Evolutionary conservation across 2,329 filamentous ascomycete genomes (phyloP).

Genomic region (Fusarium subtropicale): DNA sequence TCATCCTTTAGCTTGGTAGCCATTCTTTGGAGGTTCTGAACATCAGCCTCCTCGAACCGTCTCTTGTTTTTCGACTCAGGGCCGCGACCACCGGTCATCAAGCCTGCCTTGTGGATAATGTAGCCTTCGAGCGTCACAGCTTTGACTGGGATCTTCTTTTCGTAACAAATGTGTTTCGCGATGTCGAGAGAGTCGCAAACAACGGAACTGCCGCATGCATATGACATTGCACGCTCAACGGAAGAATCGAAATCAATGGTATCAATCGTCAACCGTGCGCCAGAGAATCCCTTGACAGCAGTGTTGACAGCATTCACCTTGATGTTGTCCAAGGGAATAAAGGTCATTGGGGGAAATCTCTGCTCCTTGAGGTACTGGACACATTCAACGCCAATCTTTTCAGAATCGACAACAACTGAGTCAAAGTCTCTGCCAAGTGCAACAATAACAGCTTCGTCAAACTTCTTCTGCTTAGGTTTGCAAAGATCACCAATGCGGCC

Average conservation of each 20-base stretch:
- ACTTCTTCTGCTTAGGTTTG: constrained; percentile 97
- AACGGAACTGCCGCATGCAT: constrained; percentile 93
- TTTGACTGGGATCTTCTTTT: constrained; percentile 86
- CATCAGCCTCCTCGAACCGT: constrained; percentile 88
- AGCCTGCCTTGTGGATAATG: constrained; percentile 94
- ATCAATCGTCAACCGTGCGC: constrained; percentile 90
- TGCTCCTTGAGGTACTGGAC: constrained; percentile 95
- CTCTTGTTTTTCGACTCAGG: constrained; percentile 80
- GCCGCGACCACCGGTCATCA: constrained; percentile 95
- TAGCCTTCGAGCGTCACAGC: constrained; percentile 95
- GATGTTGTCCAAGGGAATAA: constrained; percentile 96
- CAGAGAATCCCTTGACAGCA: constrained; percentile 87
- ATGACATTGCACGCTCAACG: constrained; percentile 91
- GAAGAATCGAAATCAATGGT: constrained; percentile 93
- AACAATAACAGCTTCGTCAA: constrained; percentile 89
- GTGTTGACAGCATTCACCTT: constrained; percentile 93
- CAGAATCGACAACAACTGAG: constrained; percentile 92
- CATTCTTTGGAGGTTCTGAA: constrained; percentile 83
- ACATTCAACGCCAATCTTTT: constrained; percentile 93
- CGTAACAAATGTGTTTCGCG: constrained; percentile 90
- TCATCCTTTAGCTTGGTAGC: constrained; percentile 82
- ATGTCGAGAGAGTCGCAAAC: constrained; percentile 90
- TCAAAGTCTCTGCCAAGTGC: constrained; percentile 95
- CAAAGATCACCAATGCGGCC: constrained; percentile 92
- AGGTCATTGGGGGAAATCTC: constrained; percentile 86